Evolutionary conservation across 805 yeast genomes (phyloP), one percentile per base, ranked within the genome.

Genomic region (Candida endomychidarum): DNA sequence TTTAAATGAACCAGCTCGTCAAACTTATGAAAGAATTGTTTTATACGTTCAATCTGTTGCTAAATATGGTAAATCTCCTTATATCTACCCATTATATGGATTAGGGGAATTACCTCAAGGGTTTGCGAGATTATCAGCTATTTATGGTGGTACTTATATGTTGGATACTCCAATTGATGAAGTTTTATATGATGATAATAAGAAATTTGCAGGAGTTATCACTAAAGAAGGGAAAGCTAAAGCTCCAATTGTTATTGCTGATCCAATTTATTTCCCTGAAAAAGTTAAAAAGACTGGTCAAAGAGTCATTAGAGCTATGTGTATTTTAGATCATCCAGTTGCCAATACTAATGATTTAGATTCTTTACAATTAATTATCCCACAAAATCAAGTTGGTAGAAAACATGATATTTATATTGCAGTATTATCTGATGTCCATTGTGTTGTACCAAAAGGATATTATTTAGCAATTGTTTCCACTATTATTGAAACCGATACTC

Each of bases 91-190:
- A 34, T 72, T 91, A 56, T 93, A 93, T 58, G 99, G 99, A 6
- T 75, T 93, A 43, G 99, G 99, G 38, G 99, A 93, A 65, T 74
- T 93, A 45, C 99, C 99, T n/a, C 99, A 93, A 68, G 99, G 97
- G 7, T 93, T 93, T 70, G 97, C 98, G 8, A 78, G 99, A 61
- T 78, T 93, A 46, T 83, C 95, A 38, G 99, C 99, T 18, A 91
- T 93, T 50, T 89, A 93, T 58, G 99, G 99, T 49, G 99, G 99
- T 56, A 91, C 98, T 14, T 93, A 89, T 61, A 93, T 93, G 99
- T 78, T 93, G 58, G 96, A 89, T 60, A 91, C 96, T 22, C 96
- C 97, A 34, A 81, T 93, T 47, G 96, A 93, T 46, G 96, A 91
- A 66, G 76, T 90, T 14, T 72, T 86, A 37, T 90, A 82, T 62